Conservation (phyloP, 2,329 filamentous ascomycete genomes). For the Fusarium liriodendri region DNA sequence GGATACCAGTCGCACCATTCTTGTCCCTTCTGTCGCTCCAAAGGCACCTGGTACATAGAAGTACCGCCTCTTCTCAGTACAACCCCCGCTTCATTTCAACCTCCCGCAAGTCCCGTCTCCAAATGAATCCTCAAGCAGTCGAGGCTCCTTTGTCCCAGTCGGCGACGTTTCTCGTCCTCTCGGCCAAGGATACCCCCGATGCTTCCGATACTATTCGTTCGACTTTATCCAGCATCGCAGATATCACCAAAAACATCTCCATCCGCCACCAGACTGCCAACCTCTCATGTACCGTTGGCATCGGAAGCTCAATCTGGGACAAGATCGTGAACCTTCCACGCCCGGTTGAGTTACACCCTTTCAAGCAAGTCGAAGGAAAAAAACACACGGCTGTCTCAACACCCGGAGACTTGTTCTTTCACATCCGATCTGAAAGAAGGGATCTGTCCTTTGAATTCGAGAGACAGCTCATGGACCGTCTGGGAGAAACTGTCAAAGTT, state of each 20-base stretch:
- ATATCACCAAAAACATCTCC: constrained; percentile 63
- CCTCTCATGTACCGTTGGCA: constrained; percentile 65
- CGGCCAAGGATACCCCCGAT: constrained; percentile 49
- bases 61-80: not conserved
- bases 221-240: constrained; percentile 55
- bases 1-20: not conserved
- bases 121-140: constrained; percentile 53
- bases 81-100: not conserved
- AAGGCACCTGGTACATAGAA: not conserved
- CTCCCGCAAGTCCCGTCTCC: not conserved
- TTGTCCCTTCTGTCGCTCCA: not conserved
- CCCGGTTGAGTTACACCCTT: constrained; percentile 64
- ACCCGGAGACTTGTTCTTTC: constrained; percentile 67
- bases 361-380: constrained; percentile 58
- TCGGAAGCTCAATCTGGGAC: constrained; percentile 65
- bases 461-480: constrained; percentile 60
- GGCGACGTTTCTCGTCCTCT: constrained; percentile 65
- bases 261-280: constrained; percentile 58
- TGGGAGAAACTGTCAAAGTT: constrained; percentile 60
- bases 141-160: constrained; percentile 63
- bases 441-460: constrained; percentile 71
- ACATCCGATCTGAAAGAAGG: constrained; percentile 67
- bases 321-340: constrained; percentile 54
- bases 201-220: constrained; percentile 55
- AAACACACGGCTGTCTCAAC: constrained; percentile 65